Base-by-base conservation (phyloP, 495 filamentous ascomycete genomes). In the Penicillium nucicola region DNA sequence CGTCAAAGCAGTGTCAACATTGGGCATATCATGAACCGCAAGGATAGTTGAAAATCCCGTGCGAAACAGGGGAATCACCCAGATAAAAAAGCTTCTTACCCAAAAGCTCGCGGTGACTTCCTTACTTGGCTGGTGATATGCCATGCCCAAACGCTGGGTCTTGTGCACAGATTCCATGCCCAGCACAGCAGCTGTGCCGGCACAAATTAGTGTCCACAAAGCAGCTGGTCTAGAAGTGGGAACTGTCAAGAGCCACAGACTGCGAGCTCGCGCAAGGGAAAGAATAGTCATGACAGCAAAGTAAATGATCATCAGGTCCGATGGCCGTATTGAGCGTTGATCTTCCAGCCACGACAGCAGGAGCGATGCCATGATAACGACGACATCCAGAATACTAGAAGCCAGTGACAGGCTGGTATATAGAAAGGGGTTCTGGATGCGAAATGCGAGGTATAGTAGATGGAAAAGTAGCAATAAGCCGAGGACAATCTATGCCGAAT, bases 241-340 rank as follows among this genome's bases (percentile, higher is more conserved):
- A n/a, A 41, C 31, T 2, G 56, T 44, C 15, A 48, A 28, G 5
- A 66, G 36, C 60, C 62, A 71, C 8, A 70, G 39, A 2, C 67
- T 53, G n/a, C 68, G 62, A 5, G 67, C 47, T n/a, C 53, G 56
- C 0, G 68, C 56, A 2, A 71, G 44, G 18, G 37, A 32, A 13
- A 68, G 46, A 13, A 66, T 15, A 17, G 36, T 54, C 2, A 52
- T 45, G 8, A 53, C 17, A 15, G 65, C 60, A 37, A 70, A 67
- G 49, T 69, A 72, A 9, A 71, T 25, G 3, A 69, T 56, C 14
- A 72, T 51, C 2, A 64, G 35, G 18, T 64, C 64, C 0, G 69
- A 71, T 11, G 69, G 69, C 5, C 48, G 39, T 20, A 65, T 42
- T 0, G 68, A 66, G 8, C 64, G 61, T 31, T 69, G 68, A 48